Base-by-base conservation (phyloP, 2,329 filamentous ascomycete genomes). In the Cercospora berteroae region DNA sequence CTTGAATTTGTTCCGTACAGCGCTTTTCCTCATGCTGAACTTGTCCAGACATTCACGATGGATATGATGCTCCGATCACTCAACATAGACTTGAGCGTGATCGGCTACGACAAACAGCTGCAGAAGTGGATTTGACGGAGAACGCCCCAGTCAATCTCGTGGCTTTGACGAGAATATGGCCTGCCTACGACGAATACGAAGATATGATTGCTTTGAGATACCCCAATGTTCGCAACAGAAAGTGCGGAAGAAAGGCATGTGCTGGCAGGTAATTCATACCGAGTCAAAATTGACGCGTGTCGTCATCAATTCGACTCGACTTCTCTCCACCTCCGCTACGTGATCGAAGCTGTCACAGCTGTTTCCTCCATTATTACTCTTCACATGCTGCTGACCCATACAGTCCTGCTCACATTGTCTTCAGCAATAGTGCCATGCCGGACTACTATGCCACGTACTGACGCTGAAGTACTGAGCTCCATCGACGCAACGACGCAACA, bases 21-120 rank as follows among this genome's bases (percentile, higher is more conserved):
- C 23, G 4, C n/a, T 50, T n/a, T 5, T 52, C 66, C 23, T 66
- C n/a, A 58, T 39, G 56, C 67, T 65, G 9, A 69, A 63, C 27
- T 3, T 39, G 8, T 50, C 6, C 71, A 88, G 87, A 84, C 84
- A 12, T 90, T 90, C 73, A 90, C 87, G 12, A 89, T 91, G 84
- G 87, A 85, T 58, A 87, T 87, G 83, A 90, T 91, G 89, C 81
- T 91, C 16, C 84, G 84, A 70, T 87, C 84, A 31, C 79, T 91
- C 67, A 88, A 89, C 73, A 85, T 91, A 65, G 87, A 90, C 64
- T 77, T 86, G 4, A 79, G 83, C 59, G 74, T 86, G n/a, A 88
- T 91, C 70, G 89, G 88, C 5, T 90, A 86, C 75, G 87, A 89
- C 76, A 82, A 83, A 66, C 77, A 80, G 12, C 77, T 79, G 63